Evolutionary conservation across 2,329 filamentous ascomycete species (phyloP).

Genomic region (Nemania sp.): DNA sequence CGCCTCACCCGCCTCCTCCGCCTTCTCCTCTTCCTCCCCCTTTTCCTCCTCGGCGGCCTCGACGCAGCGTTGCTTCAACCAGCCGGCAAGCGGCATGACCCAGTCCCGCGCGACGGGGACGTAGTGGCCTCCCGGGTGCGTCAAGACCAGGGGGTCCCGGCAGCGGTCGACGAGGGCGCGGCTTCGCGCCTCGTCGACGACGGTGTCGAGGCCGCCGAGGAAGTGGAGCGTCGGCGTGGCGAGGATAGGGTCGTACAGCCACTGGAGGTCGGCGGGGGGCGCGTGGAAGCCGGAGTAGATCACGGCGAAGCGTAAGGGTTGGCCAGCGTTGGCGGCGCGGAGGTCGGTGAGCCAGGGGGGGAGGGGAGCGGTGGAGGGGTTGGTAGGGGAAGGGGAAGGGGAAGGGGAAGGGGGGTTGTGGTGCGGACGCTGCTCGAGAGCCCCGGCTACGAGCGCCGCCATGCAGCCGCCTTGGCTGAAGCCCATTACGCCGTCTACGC

Average conservation of each 20-base stretch:
- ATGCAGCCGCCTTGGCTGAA: conserved; percentile 81
- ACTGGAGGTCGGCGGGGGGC: conserved; percentile 38
- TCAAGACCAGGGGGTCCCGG: conserved; percentile 56
- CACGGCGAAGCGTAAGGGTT: conserved; percentile 61
- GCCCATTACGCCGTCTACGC: conserved; percentile 78
- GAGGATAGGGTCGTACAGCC: conserved; percentile 51
- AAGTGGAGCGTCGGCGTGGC: conserved; percentile 80
- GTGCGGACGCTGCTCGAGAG: conserved; percentile 67
- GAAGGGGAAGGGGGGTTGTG: conserved; percentile 20
- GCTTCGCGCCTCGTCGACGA: conserved; percentile 80
- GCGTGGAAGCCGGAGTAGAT: conserved; percentile 69
- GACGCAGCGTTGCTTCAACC: conserved; percentile 35
- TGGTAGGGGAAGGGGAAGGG: background rate
- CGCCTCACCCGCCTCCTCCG: conserved; percentile 19
- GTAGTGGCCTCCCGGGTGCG: conserved; percentile 90
- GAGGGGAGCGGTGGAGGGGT: conserved; percentile 7
- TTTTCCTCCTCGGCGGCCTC: conserved; percentile 10
- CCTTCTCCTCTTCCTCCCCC: background rate
- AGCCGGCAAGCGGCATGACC: conserved; percentile 74
- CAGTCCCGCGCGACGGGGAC: conserved; percentile 83
- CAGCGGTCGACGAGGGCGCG: conserved; percentile 69
- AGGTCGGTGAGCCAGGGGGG: conserved; percentile 50
- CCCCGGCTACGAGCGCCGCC: conserved; percentile 71
- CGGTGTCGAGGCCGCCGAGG: conserved; percentile 81
- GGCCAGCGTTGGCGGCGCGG: conserved; percentile 53